A percentile compares a stretch with the other conserved stretches of the same genome.
These are phyloP conservation scores for Exophiala calicioides DNA, from an alignment of 2,329 filamentous ascomycete species.

Conservation along the genomic window DNA sequence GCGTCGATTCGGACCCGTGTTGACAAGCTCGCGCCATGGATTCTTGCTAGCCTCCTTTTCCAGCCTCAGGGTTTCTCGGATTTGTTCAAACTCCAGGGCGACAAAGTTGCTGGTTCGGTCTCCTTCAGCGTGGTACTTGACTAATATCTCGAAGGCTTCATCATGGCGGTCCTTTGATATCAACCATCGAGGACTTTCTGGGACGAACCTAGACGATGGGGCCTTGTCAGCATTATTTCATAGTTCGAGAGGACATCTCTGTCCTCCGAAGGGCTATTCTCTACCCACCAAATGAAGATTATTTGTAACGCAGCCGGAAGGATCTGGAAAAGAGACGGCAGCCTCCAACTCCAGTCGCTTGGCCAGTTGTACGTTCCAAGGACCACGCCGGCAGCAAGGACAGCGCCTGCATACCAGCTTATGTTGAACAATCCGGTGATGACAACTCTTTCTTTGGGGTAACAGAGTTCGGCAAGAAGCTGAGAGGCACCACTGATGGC, in stretches of 20 bases:
- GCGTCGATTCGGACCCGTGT: conserved; percentile 58
- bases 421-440: conserved; percentile 57
- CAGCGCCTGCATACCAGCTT: conserved; percentile 55
- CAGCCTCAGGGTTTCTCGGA: conserved; percentile 58
- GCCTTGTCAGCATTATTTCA: no score
- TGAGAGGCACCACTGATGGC: conserved; percentile 31
- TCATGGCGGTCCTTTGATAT: conserved; percentile 35
- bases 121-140: conserved; percentile 45
- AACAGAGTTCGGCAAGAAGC: conserved; percentile 48
- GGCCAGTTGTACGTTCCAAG: conserved; percentile 49
- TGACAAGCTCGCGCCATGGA: conserved; percentile 62
- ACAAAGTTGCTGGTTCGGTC: conserved; percentile 34
- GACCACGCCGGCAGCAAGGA: conserved; percentile 51
- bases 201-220: conserved; percentile 52
- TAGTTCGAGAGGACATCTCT: no score
- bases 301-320: conserved; percentile 60
- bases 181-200: conserved; percentile 67
- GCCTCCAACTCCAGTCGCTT: conserved; percentile 58
- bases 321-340: conserved; percentile 67
- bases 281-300: conserved; percentile 48
- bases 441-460: conserved; percentile 51
- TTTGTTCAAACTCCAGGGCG: conserved; percentile 34
- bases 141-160: conserved; percentile 35
- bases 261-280: neutral
- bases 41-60: conserved; percentile 53